Conservation (phyloP, 2,329 filamentous ascomycete genomes). For the Fusarium tupiense region DNA sequence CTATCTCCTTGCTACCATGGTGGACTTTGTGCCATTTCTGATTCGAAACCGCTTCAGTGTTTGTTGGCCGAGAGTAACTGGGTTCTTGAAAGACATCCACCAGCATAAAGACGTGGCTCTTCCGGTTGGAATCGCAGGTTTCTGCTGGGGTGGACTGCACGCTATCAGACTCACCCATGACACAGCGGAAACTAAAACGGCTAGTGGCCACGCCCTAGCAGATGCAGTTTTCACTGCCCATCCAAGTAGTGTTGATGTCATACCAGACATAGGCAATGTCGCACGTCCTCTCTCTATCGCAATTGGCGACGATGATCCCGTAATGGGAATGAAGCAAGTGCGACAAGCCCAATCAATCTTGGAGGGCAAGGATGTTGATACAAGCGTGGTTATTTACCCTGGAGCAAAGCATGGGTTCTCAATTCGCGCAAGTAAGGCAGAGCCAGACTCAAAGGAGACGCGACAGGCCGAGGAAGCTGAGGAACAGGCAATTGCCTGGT, state of each 20-base stretch:
- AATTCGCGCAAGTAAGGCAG: not conserved
- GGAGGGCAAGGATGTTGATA: not conserved
- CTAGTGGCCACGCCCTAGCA: not conserved
- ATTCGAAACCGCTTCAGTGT: conserved; percentile 44
- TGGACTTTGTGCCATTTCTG: not conserved
- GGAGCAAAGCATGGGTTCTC: not conserved
- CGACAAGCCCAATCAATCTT: not conserved
- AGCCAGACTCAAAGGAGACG: not conserved
- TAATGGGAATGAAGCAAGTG: not conserved
- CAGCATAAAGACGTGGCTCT: conserved; percentile 44
- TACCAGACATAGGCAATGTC: not conserved
- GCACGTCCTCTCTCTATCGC: not conserved
- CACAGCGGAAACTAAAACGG: not conserved
- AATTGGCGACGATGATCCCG: not conserved
- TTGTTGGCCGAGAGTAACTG: conserved; percentile 47
- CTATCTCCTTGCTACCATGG: not conserved
- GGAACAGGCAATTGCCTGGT: not conserved
- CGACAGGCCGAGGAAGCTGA: not conserved
- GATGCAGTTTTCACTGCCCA: not conserved
- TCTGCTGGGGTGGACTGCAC: conserved; percentile 72
- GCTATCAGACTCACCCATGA: conserved; percentile 57
- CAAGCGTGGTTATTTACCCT: not conserved
- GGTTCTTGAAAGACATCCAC: conserved; percentile 52
- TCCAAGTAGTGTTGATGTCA: not conserved
- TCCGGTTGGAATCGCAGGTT: conserved; percentile 64